Base-by-base conservation (phyloP, 257 asterid genomes). In the Ajuga chamaepitys region DNA sequence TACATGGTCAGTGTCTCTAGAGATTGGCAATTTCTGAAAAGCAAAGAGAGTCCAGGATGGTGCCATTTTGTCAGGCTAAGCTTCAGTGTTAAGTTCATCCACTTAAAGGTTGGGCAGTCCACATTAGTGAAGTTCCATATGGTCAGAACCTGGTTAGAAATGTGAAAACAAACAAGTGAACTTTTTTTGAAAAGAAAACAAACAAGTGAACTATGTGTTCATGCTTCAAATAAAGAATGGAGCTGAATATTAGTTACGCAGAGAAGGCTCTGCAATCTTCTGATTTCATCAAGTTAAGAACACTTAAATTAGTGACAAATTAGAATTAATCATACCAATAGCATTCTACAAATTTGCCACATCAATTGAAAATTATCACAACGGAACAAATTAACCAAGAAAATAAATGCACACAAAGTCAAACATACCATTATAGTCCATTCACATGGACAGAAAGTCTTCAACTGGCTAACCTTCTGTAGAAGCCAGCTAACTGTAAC, bases 1-100 rank as follows among this genome's bases (percentile, higher is more conserved):
- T 48, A 11, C 69, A 62, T 38, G 12, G 58, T 73, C 28, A 66
- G 20, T 32, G 40, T 56, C 53, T 37, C 65, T 1, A 48, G 59
- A 17, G 64, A 72, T 18, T 24, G 52, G 18, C 45, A 58, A n/a
- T 32, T 66, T 59, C 58, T 73, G 60, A 67, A 63, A 67, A 66
- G 77, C 64, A 51, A 42, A 57, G 73, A 66, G 56, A 73, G 37
- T 52, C 77, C 77, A 40, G 74, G 74, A 18, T 58, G 59, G 30
- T 73, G 77, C 77, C 77, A 73, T 73, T 59, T 73, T 48, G 46
- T 37, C 13, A 73, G n/a, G 60, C 34, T 26, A 26, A 25, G 40
- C 26, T 53, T 53, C 41, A 53, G 9, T 13, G 13, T 53, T 58
- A 73, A n/a, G 13, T 62, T n/a, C 55, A 66, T 66, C 73, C 77